Conservation (phyloP, 2,329 filamentous ascomycete species). For the Orbilia blumenaviensis region DNA sequence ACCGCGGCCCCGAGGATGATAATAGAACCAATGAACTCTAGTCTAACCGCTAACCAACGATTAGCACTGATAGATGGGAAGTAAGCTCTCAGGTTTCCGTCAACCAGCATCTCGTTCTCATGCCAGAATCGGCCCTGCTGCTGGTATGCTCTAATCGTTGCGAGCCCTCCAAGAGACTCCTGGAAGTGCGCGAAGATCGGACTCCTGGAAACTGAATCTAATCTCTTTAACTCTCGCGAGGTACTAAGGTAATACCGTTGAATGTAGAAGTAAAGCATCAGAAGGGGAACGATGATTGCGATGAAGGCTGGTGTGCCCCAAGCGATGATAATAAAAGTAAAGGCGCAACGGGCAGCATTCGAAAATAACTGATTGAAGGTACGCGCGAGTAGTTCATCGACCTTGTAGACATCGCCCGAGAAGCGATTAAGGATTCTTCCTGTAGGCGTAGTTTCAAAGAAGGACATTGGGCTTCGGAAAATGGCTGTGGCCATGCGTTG, state of each 20-base stretch:
- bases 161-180: constrained; percentile 91
- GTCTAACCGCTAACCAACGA: constrained; percentile 89
- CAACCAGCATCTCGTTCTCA: constrained; percentile 97
- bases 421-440: constrained; percentile 97
- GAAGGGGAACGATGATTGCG: constrained; percentile 80
- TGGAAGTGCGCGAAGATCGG: constrained; percentile 99
- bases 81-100: constrained; percentile 91
- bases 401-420: constrained; percentile 78
- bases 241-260: constrained; percentile 97
- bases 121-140: constrained; percentile 86
- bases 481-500: constrained; percentile 97
- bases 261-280: constrained; percentile 85
- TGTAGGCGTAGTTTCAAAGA: constrained; percentile 96
- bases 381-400: constrained; percentile 86
- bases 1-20: constrained; percentile 89
- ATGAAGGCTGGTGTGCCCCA: constrained; percentile 82
- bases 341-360: constrained; percentile 77
- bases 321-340: constrained; percentile 87
- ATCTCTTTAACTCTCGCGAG: constrained; percentile 91
- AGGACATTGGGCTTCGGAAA: constrained; percentile 97
- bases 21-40: constrained; percentile 93
- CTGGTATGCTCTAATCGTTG: constrained; percentile 92
- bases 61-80: constrained; percentile 95
- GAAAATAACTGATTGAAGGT: constrained; percentile 97
- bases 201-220: constrained; percentile 93